These are phyloP conservation scores for Lantana camara DNA, from an alignment of 257 asterid genomes.

Conservation along the genomic window DNA sequence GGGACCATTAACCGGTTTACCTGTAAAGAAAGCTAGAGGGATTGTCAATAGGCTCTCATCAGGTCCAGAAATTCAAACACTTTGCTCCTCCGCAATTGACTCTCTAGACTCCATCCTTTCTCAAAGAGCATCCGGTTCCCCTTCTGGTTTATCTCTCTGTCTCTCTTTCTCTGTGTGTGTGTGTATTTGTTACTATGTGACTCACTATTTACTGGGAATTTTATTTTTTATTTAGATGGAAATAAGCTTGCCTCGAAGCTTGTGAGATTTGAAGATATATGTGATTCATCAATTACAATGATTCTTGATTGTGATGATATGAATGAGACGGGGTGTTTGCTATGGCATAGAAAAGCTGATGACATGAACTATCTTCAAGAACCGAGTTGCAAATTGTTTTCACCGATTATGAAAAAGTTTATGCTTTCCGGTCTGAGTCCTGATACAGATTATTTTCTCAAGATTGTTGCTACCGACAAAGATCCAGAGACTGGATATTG, in stretches of 20 bases:
- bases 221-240: conserved; percentile 46
- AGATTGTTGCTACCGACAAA: conserved; percentile 49
- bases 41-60: conserved; percentile 93
- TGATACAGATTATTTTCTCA: conserved; percentile 58
- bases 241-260: conserved; percentile 40
- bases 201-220: neutral
- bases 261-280: conserved; percentile 54
- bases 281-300: conserved; percentile 41
- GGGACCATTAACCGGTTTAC: conserved; percentile 93
- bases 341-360: conserved; percentile 77
- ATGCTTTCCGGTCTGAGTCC: conserved; percentile 61
- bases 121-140: conserved; percentile 37
- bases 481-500: conserved; percentile 45
- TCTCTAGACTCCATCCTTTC: conserved; percentile 59
- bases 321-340: conserved; percentile 30
- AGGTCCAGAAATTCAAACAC: conserved; percentile 80
- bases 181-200: neutral
- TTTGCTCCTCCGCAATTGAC: conserved; percentile 70
- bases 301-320: conserved; percentile 32
- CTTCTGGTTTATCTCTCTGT: conserved; percentile 42
- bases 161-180: conserved; percentile 20
- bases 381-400: conserved; percentile 62
- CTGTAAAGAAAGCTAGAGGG: conserved; percentile 93
- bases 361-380: conserved; percentile 57
- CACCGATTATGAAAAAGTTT: conserved; percentile 46